A percentile compares a stretch with the other conserved stretches of the same genome.
Conservation (phyloP, 305 asterid genomes). For the Salvia sclarea region DNA sequence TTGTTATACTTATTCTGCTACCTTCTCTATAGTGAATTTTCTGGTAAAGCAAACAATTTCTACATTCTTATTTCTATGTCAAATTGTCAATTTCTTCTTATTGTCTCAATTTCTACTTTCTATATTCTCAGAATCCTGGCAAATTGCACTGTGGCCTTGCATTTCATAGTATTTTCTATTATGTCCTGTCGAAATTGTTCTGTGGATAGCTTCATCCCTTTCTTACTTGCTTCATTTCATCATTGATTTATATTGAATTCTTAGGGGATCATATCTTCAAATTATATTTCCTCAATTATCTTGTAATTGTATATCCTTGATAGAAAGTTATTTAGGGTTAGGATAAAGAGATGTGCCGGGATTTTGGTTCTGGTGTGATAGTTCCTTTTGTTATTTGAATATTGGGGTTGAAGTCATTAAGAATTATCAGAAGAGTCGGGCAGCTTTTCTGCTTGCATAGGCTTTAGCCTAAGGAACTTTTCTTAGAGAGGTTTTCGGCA, state of each 20-base stretch:
- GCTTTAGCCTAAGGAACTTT: not conserved
- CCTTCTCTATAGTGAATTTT: constrained; percentile 9
- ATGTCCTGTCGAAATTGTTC: not conserved
- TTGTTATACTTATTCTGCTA: not conserved
- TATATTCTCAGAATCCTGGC: not conserved
- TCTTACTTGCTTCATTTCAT: not conserved
- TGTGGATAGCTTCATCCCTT: not conserved
- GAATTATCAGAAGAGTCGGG: not conserved
- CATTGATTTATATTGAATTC: not conserved
- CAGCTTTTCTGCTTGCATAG: not conserved
- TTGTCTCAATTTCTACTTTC: not conserved
- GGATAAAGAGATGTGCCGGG: not conserved
- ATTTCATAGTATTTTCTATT: constrained; percentile 6
- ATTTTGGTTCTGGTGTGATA: not conserved
- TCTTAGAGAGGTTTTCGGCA: too few relatives aligned
- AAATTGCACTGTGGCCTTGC: constrained; percentile 14
- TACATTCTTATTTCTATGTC: not conserved
- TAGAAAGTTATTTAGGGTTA: not conserved
- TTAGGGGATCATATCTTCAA: not conserved
- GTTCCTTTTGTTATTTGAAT: not conserved
- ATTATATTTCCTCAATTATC: not conserved
- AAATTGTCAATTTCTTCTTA: constrained; percentile 1
- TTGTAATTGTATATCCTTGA: too few relatives aligned
- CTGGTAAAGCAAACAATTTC: constrained; percentile 18
- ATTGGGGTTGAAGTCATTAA: not conserved